Conservation (phyloP, 208 protist species). For the Trichomonas gallinae region DNA sequence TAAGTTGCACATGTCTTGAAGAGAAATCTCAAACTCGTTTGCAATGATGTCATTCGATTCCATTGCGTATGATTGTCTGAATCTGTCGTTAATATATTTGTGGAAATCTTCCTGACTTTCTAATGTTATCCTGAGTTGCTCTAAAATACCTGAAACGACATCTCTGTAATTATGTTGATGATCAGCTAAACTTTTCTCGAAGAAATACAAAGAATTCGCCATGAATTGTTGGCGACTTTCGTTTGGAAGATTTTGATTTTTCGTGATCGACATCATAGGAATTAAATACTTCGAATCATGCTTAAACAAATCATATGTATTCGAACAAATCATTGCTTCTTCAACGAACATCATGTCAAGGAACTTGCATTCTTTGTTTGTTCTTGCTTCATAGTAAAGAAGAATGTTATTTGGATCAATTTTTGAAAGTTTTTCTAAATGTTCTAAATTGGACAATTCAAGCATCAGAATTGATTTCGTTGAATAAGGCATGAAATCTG, state of each 20-base stretch:
- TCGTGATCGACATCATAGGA: background rate
- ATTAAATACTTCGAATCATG: too few species aligned
- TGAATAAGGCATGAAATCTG: too few species aligned
- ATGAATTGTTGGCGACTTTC: background rate
- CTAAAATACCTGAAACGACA: background rate
- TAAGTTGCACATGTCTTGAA: background rate
- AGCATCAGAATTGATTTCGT: too few species aligned
- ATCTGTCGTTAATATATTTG: background rate
- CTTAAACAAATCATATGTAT: too few species aligned
- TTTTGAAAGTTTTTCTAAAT: too few species aligned
- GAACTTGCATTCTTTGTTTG: too few species aligned
- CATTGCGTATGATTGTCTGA: background rate
- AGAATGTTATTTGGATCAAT: too few species aligned
- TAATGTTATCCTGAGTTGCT: background rate
- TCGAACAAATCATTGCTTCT: too few species aligned
- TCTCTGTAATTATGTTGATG: background rate
- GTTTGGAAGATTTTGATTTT: background rate
- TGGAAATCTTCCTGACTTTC: background rate
- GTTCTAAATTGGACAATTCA: too few species aligned
- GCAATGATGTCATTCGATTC: background rate
- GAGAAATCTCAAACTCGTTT: background rate
- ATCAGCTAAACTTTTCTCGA: background rate
- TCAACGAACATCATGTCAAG: too few species aligned
- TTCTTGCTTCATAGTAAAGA: too few species aligned
- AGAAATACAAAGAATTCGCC: background rate